These are phyloP conservation scores for Trametes cinnabarina DNA, from an alignment of 768 basidiomycete species.

Conservation along the genomic window DNA sequence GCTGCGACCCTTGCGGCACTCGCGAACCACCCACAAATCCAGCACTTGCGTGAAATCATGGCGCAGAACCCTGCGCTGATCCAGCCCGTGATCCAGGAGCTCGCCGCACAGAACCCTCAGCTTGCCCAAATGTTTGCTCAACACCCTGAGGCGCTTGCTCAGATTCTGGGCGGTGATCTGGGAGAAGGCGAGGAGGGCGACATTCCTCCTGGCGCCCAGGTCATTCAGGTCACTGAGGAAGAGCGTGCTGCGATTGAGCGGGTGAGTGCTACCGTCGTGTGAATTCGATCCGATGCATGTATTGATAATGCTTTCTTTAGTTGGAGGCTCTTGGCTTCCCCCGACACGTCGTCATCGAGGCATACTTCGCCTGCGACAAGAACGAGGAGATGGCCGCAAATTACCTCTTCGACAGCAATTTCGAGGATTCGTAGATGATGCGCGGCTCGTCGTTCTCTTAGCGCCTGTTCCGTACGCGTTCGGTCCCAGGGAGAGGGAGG, in stretches of 20 bases:
- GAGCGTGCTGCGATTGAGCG: slow-evolving; percentile 88
- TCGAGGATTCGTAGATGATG: slow-evolving; percentile 43
- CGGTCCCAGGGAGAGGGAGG: slow-evolving; percentile 4
- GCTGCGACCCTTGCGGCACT: slow-evolving; percentile 48
- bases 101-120: slow-evolving; percentile 70
- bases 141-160: slow-evolving; percentile 69
- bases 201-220: slow-evolving; percentile 50
- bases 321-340: slow-evolving; percentile 86
- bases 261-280: slow-evolving; percentile 45
- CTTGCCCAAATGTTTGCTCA: slow-evolving; percentile 65
- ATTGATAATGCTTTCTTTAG: slow-evolving; percentile 39
- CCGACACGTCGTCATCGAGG: slow-evolving; percentile 77
- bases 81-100: slow-evolving; percentile 82
- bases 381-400: slow-evolving; percentile 97
- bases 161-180: slow-evolving; percentile 55
- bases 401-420: slow-evolving; percentile 77
- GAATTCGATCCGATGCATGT: background rate
- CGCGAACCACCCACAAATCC: slow-evolving; percentile 61
- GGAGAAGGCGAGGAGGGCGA: slow-evolving; percentile 40
- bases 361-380: slow-evolving; percentile 93
- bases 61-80: slow-evolving; percentile 73
- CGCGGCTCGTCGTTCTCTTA: background rate
- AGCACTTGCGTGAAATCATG: slow-evolving; percentile 70
- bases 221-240: slow-evolving; percentile 79
- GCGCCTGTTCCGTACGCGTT: background rate